Evolutionary conservation across 2,329 filamentous ascomycete genomes (phyloP).

Genomic region (Neofusicoccum umdonicola): DNA sequence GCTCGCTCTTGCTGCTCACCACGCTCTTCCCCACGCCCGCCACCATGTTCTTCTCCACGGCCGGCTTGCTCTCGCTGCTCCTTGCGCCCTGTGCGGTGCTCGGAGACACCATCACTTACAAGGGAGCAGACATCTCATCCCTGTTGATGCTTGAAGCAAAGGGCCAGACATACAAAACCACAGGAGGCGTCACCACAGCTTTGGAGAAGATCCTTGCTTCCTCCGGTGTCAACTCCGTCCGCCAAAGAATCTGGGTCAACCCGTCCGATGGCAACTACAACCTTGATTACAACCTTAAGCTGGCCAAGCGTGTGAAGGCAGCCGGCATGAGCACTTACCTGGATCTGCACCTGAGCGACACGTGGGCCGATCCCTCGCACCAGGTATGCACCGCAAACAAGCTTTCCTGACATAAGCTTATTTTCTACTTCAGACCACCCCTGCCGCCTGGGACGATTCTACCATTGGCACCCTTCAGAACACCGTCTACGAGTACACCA

Average conservation of each 20-base stretch:
- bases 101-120: conserved; percentile 51
- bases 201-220: conserved; percentile 63
- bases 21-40: neutral
- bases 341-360: conserved; percentile 68
- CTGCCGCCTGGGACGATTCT: conserved; percentile 60
- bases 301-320: conserved; percentile 63
- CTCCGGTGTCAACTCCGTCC: conserved; percentile 66
- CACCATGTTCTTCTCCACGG: neutral
- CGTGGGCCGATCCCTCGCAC: conserved; percentile 66
- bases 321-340: conserved; percentile 61
- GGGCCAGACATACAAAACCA: conserved; percentile 61
- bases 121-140: conserved; percentile 70
- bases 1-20: neutral
- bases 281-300: conserved; percentile 66
- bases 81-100: conserved; percentile 1
- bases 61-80: neutral
- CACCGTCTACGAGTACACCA: conserved; percentile 68
- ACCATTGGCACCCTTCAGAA: conserved; percentile 58
- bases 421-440: conserved; percentile 42
- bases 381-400: conserved; percentile 42
- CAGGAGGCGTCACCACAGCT: conserved; percentile 51
- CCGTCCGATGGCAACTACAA: conserved; percentile 64
- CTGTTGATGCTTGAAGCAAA: conserved; percentile 60
- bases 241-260: conserved; percentile 65
- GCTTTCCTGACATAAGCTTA: neutral